phyloP scores from a whole-genome alignment of 169 alveolate species.

The Cryptosporidium ubiquitum region DNA sequence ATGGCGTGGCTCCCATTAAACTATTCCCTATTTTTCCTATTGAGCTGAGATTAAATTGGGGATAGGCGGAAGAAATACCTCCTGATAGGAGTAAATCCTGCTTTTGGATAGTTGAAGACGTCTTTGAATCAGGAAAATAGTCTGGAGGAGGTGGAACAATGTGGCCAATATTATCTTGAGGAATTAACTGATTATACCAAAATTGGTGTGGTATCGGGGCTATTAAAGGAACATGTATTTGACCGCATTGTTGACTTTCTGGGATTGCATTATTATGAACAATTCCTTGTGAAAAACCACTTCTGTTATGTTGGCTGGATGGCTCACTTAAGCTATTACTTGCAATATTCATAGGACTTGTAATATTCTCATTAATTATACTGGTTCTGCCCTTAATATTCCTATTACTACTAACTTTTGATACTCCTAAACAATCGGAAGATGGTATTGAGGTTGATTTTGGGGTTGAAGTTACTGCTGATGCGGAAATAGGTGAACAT shows the following conservation, averaged over 20 bases:
- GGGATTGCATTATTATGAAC: background rate
- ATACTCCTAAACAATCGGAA: background rate
- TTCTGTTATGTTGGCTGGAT: background rate
- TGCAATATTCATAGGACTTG: background rate
- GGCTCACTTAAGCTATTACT: background rate
- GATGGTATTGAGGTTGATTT: background rate
- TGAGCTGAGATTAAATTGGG: background rate
- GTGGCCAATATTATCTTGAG: constrained; percentile 1
- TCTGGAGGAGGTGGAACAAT: constrained; percentile 64
- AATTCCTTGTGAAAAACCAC: background rate
- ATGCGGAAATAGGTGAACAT: background rate
- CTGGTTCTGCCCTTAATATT: background rate
- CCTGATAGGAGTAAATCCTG: background rate
- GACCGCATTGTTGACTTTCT: constrained; percentile 17
- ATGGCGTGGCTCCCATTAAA: background rate
- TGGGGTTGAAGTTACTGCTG: background rate
- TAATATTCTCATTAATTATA: background rate
- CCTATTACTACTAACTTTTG: background rate
- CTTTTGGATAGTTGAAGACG: background rate
- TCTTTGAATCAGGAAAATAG: constrained; percentile 2
- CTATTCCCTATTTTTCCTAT: background rate
- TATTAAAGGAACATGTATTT: constrained; percentile 30
- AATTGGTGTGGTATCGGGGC: background rate
- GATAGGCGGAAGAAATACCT: background rate
- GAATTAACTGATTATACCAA: constrained; percentile 25